phyloP scores from a whole-genome alignment of 225 moss, liverwort and hornwort species.

The Climacium dendroides region DNA sequence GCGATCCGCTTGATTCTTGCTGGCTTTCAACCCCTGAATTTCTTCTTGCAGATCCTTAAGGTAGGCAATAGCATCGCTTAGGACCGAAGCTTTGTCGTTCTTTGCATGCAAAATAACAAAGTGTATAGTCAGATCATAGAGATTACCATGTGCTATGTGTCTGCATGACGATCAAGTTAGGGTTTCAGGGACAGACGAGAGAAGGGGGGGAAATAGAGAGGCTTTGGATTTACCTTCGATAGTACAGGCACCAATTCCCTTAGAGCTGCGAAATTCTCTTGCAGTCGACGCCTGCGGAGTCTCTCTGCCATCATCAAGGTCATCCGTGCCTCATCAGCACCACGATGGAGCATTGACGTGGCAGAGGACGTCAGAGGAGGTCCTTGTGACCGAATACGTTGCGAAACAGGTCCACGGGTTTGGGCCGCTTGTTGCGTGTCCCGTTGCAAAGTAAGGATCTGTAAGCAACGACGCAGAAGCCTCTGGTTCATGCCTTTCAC shows the following conservation, averaged over 20 bases:
- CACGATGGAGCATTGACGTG: not conserved
- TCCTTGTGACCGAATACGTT: not conserved
- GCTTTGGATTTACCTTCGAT: not conserved
- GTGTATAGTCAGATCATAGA: not conserved
- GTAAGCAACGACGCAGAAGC: not conserved
- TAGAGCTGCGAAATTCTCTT: rapidly evolving
- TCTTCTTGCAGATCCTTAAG: rapidly evolving
- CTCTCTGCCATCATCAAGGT: rapidly evolving
- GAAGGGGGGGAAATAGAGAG: not conserved
- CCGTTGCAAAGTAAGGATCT: not conserved
- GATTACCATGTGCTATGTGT: not conserved
- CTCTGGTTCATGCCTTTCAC: not conserved
- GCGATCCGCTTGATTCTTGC: not conserved
- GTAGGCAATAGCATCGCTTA: not conserved
- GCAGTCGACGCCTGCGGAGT: rapidly evolving
- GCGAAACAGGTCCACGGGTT: not conserved
- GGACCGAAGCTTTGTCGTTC: not conserved
- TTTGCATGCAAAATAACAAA: not conserved
- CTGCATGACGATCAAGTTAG: not conserved
- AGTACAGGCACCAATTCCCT: not conserved
- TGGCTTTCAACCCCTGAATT: not conserved
- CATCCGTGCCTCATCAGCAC: not conserved
- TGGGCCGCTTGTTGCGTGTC: too few relatives aligned
- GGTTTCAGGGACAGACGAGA: not conserved
- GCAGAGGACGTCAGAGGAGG: too few relatives aligned